A percentile compares a stretch with the other conserved stretches of the same genome.
Conservation (phyloP, 2,329 filamentous ascomycete genomes). For the Fonsecaea monophora region DNA sequence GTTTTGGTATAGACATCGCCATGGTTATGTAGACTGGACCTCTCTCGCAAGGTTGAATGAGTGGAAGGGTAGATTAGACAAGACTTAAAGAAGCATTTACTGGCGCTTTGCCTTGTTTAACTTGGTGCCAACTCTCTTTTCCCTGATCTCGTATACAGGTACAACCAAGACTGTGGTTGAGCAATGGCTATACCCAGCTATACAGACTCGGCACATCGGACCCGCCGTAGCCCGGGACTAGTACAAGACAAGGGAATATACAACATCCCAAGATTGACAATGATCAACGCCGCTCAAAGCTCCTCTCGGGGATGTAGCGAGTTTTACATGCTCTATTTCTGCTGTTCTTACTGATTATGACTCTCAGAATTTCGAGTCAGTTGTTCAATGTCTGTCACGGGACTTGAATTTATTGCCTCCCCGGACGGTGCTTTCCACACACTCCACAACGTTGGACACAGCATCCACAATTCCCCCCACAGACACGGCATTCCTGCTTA, state of each 20-base stretch:
- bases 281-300: neutral
- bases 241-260: too few species aligned
- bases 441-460: neutral
- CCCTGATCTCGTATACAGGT: too few species aligned
- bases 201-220: too few species aligned
- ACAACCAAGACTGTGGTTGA: neutral
- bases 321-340: too few species aligned
- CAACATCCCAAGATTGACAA: neutral
- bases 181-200: neutral
- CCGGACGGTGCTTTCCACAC: neutral
- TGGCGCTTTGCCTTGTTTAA: neutral
- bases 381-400: neutral
- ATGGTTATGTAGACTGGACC: neutral
- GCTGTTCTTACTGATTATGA: neutral
- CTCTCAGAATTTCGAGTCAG: neutral
- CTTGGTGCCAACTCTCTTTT: neutral
- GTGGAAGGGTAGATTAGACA: neutral
- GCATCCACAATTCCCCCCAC: neutral
- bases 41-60: neutral
- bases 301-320: neutral
- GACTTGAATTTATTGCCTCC: neutral
- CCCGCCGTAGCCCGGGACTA: too few species aligned
- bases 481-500: neutral
- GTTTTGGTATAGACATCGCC: neutral
- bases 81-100: neutral